phyloP scores from a whole-genome alignment of 768 basidiomycete genomes.

The Russula dissimulans region DNA sequence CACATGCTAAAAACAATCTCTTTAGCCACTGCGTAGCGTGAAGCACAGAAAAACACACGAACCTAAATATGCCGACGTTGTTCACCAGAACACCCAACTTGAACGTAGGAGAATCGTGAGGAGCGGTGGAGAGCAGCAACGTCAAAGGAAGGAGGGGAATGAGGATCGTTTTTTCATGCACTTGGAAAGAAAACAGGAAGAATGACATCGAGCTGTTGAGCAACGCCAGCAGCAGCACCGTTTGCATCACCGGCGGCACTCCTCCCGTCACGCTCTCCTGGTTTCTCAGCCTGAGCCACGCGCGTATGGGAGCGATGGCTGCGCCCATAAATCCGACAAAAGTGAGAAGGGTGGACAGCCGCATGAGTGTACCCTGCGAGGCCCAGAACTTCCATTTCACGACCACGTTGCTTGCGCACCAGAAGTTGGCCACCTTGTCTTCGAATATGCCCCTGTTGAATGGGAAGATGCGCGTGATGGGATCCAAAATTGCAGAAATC shows the following conservation, averaged over 20 bases:
- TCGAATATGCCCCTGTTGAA: constrained; percentile 87
- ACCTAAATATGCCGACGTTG: constrained; percentile 88
- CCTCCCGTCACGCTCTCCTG: constrained; percentile 1
- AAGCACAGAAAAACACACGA: constrained; percentile 17
- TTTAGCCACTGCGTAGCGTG: neutral
- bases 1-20: constrained; percentile 59
- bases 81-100: constrained; percentile 68
- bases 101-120: constrained; percentile 46
- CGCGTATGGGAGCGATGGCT: constrained; percentile 38
- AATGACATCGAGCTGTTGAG: constrained; percentile 81
- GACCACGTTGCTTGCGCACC: constrained; percentile 87
- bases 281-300: constrained; percentile 28
- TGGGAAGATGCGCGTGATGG: constrained; percentile 80
- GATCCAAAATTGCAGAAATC: constrained; percentile 40
- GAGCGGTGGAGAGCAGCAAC: constrained; percentile 52
- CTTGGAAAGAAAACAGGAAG: constrained; percentile 95
- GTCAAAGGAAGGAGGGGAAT: constrained; percentile 80
- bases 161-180: constrained; percentile 90
- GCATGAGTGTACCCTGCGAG: constrained; percentile 41
- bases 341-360: constrained; percentile 58
- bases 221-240: constrained; percentile 71
- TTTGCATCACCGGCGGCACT: constrained; percentile 43
- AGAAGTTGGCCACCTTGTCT: constrained; percentile 96
- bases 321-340: constrained; percentile 60
- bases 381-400: constrained; percentile 73